Conservation (phyloP, 1,284 basidiomycete species). For the Pseudozyma sp. region DNA sequence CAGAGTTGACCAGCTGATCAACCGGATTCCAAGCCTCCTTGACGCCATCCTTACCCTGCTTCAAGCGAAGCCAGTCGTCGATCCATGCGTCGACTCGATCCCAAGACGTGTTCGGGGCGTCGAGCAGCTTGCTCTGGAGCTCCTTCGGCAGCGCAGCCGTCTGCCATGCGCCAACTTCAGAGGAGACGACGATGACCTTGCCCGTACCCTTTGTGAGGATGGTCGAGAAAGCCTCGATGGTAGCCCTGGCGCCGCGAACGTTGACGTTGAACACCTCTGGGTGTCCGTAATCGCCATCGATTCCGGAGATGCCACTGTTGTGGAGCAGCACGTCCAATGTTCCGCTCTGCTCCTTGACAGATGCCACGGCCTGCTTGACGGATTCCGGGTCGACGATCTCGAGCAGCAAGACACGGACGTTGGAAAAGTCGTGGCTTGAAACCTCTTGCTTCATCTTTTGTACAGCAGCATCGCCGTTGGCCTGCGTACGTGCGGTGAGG, state of each 20-base stretch:
- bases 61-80: slow-evolving; percentile 11
- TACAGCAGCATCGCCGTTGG: slow-evolving; percentile 17
- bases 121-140: slow-evolving; percentile 8
- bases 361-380: slow-evolving; percentile 8
- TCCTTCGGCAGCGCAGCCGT: not conserved
- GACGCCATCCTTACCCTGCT: not conserved
- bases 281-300: not conserved
- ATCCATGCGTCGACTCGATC: slow-evolving; percentile 3
- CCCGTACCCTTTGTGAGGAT: slow-evolving; percentile 5
- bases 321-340: slow-evolving; percentile 20
- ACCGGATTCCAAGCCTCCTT: slow-evolving; percentile 10
- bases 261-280: slow-evolving; percentile 12
- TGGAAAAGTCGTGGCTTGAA: slow-evolving; percentile 4
- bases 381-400: slow-evolving; percentile 12
- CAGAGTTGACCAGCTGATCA: not conserved
- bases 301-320: slow-evolving; percentile 14
- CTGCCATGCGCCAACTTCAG: slow-evolving; percentile 19
- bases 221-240: slow-evolving; percentile 6
- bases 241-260: slow-evolving; percentile 7
- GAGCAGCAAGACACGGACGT: slow-evolving; percentile 9
- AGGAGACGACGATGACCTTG: slow-evolving; percentile 20
- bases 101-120: not conserved
- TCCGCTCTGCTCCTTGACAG: slow-evolving; percentile 7
- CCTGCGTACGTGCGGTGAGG: slow-evolving; percentile 19
- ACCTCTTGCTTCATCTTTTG: slow-evolving; percentile 17